phyloP scores from a whole-genome alignment of 805 yeast genomes.

The Spathaspora hagerdaliae region DNA sequence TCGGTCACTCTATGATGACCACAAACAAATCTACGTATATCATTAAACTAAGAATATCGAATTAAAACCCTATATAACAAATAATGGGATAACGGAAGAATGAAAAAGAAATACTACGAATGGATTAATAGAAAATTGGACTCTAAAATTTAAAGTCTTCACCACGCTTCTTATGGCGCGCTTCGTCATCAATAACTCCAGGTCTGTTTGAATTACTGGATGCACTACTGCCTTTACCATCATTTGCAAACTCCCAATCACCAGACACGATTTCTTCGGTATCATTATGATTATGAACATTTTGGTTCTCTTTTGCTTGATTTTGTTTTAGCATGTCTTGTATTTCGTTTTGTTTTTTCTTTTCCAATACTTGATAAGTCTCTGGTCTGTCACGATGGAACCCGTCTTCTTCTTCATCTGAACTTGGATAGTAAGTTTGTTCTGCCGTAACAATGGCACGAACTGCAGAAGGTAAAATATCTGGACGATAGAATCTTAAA shows the following conservation, averaged over 20 bases:
- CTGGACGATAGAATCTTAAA: conserved; percentile 78
- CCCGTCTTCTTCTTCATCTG: conserved; percentile 21
- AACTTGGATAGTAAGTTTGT: conserved; percentile 29
- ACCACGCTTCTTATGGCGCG: not conserved
- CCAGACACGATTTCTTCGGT: not conserved
- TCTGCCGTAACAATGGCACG: conserved; percentile 40
- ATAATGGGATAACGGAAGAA: no score
- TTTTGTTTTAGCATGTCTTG: not conserved
- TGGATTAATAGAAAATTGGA: no score
- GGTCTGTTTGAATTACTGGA: not conserved
- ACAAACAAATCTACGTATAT: no score
- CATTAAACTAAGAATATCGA: no score
- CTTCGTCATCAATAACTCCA: not conserved
- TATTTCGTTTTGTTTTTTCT: not conserved
- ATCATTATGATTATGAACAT: not conserved
- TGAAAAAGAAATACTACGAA: no score
- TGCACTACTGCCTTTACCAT: not conserved
- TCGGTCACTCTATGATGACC: no score
- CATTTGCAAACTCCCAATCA: not conserved
- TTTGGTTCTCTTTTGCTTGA: not conserved
- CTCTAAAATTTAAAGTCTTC: not conserved
- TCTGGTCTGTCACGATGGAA: conserved; percentile 9
- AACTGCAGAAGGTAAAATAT: conserved; percentile 41
- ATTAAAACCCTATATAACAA: no score
- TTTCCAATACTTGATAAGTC: conserved; percentile 3